Base-by-base conservation (phyloP, 73 alveolate genomes). In the Stentor roeselii region DNA sequence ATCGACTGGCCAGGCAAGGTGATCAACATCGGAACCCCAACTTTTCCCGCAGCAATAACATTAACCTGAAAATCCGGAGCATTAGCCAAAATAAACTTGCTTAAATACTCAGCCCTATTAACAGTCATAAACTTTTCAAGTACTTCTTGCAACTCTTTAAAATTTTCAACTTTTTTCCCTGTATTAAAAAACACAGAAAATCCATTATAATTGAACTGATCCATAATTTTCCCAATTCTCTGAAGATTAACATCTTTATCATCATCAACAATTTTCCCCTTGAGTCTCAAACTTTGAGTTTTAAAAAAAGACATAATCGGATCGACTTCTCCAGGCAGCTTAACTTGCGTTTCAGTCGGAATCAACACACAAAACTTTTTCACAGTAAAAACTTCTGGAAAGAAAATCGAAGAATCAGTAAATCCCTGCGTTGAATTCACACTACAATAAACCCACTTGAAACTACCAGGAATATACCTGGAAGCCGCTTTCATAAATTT, bases 331-430 rank as follows among this genome's bases (percentile, higher is more conserved):
- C 21, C 39, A 1, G 59, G n/a, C 21, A 21, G 82, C 39, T 34
- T 15, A 14, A 67, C 36, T 15, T 37, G 11, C n/a, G 27, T 14
- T 76, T 76, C 84, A 21, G 2, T 40, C 14, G 84, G 84, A 1
- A 41, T 76, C 39, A 76, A 21, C 1, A 76, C 59, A 2, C 84
- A 76, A n/a, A 67, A 37, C 11, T 76, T 15, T 35, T 39, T 76
- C 27, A 76, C 74, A 1, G 60, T 30, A 76, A 76, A 76, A 78
- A 76, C 74, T 39, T 76, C 84, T n/a, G 84, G 84, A 67, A 76
- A 76, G 39, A 76, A 76, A n/a, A 39, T 1, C 1, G 36, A 14
- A 76, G 41, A 21, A 76, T 76, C 84, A 21, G 60, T 39, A 27
- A 76, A 2, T 0, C 75, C 84, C 39, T 76, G 60, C 38, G 34